phyloP scores from a whole-genome alignment of 345 rosid genomes.

The Camelina neglecta region DNA sequence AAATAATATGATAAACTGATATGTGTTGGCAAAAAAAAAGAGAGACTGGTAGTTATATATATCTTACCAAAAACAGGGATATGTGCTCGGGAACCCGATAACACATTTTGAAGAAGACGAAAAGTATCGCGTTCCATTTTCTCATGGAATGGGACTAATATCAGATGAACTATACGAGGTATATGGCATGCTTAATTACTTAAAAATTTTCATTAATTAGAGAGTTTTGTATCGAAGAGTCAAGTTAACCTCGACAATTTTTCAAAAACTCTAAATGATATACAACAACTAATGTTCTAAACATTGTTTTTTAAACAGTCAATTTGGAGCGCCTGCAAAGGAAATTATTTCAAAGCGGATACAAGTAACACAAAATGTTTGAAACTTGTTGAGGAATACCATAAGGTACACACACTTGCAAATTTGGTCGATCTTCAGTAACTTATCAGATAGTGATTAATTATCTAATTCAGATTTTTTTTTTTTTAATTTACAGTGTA shows the following conservation, averaged over 20 bases:
- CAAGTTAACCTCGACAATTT: background rate
- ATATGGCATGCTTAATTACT: background rate
- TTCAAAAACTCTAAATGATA: background rate
- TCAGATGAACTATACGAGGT: slow-evolving; percentile 59
- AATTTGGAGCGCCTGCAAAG: background rate
- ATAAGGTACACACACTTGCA: background rate
- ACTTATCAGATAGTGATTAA: background rate
- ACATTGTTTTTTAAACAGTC: background rate
- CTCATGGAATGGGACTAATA: slow-evolving; percentile 55
- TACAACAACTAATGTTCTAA: background rate
- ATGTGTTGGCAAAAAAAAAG: no score
- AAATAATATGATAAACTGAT: no score
- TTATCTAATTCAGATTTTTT: background rate
- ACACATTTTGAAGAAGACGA: slow-evolving; percentile 36
- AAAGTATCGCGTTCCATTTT: slow-evolving; percentile 49
- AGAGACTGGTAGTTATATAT: background rate
- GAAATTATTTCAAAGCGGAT: background rate
- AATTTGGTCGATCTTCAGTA: background rate
- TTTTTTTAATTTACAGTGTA: slow-evolving; percentile 3
- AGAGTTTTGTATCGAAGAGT: background rate
- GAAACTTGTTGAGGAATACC: background rate
- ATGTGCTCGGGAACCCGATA: slow-evolving; percentile 52
- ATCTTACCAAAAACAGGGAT: slow-evolving; percentile 46
- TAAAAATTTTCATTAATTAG: background rate
- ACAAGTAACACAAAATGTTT: background rate